Conservation (phyloP, 1,139 yeast genomes). For the Nakaseomyces delphensis region DNA sequence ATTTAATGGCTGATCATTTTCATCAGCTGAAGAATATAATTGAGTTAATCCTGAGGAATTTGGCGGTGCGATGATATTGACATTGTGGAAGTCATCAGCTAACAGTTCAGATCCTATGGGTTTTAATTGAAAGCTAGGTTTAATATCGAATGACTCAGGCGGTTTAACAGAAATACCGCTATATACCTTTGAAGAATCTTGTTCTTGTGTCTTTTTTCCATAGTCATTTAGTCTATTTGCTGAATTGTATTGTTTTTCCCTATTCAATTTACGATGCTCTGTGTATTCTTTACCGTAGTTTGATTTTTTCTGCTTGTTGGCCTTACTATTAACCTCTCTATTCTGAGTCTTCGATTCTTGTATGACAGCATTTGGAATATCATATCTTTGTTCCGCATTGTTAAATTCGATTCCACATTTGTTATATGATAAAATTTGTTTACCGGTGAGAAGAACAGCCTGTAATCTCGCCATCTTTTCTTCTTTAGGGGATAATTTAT, state of each 20-base stretch:
- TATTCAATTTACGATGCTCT: not conserved
- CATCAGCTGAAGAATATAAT: not conserved
- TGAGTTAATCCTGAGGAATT: not conserved
- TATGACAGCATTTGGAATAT: not conserved
- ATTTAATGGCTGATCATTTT: not conserved
- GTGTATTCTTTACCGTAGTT: constrained; percentile 5
- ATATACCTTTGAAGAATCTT: constrained; percentile 17
- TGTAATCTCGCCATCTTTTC: constrained; percentile 34
- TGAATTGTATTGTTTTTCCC: not conserved
- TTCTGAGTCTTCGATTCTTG: not conserved
- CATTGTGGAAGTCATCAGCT: constrained; percentile 5
- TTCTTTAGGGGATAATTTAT: constrained; percentile 23
- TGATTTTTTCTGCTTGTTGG: constrained; percentile 5
- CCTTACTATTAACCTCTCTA: not conserved
- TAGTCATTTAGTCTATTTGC: not conserved
- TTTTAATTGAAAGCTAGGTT: constrained; percentile 17
- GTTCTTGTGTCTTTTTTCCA: not conserved
- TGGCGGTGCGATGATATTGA: constrained; percentile 2
- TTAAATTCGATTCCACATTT: constrained; percentile 29
- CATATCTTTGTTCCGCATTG: constrained; percentile 6
- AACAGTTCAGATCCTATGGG: constrained; percentile 7
- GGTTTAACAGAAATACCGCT: constrained; percentile 30
- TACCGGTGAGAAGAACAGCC: constrained; percentile 34
- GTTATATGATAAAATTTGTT: constrained; percentile 30
- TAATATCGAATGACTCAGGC: constrained; percentile 21